Percentiles rank a stretch among this genome's conserved stretches.
Conservation (phyloP, 2,329 filamentous ascomycete species). For the Lecanosticta acicola region DNA sequence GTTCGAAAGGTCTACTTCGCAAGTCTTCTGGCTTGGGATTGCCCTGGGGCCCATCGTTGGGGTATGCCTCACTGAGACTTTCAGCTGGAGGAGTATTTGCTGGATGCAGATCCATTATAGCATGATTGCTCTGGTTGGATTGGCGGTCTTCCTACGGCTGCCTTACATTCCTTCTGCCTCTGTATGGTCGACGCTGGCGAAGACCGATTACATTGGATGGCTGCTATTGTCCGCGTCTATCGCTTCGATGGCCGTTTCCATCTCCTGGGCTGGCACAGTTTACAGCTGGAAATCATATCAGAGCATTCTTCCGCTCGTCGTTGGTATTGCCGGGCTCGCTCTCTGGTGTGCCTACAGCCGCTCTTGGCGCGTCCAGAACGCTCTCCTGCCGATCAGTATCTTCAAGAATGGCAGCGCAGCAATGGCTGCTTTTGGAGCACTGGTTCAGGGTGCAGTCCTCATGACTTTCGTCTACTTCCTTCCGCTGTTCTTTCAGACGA, state of each 20-base stretch:
- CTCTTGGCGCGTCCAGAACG: conserved; percentile 34
- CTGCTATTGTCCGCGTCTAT: conserved; percentile 6
- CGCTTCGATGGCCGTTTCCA: conserved; percentile 1
- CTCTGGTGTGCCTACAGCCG: conserved; percentile 36
- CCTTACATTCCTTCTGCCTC: neutral
- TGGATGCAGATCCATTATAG: conserved; percentile 57
- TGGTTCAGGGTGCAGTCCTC: conserved; percentile 5
- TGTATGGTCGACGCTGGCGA: conserved; percentile 42
- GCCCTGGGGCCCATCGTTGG: conserved; percentile 47
- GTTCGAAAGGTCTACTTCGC: conserved; percentile 30
- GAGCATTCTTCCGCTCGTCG: conserved; percentile 4
- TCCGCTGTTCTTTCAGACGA: conserved; percentile 36
- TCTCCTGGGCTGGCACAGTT: conserved; percentile 8
- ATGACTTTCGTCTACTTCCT: conserved; percentile 25
- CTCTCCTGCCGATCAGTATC: conserved; percentile 44
- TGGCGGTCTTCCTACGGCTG: conserved; percentile 5
- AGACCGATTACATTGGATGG: conserved; percentile 13
- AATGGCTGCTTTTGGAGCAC: conserved; percentile 10
- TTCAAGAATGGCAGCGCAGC: conserved; percentile 44
- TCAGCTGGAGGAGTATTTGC: conserved; percentile 58
- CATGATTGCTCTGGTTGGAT: conserved; percentile 43
- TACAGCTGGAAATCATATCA: conserved; percentile 12
- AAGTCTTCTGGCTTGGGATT: conserved; percentile 52
- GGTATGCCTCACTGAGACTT: conserved; percentile 49
- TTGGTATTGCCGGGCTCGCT: conserved; percentile 38